Percentiles rank a stretch among this genome's conserved stretches.
Conservation (phyloP, 1,139 yeast genomes). For the Yamadazyma songkhlaensis region DNA sequence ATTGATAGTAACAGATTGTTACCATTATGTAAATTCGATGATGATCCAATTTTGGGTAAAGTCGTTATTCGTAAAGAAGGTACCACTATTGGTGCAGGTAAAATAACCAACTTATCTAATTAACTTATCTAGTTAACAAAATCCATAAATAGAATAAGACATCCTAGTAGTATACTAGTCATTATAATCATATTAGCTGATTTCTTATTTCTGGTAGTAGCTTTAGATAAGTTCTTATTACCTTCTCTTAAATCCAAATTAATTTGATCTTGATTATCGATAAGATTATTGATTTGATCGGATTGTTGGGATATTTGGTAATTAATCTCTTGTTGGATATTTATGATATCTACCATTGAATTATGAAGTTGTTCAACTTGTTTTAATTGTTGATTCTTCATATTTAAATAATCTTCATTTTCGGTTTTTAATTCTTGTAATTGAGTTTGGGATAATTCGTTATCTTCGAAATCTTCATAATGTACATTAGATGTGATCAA, state of each 20-base stretch:
- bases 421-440: slow-evolving; percentile 68
- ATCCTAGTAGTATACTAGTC: slow-evolving; percentile 59
- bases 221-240: slow-evolving; percentile 67
- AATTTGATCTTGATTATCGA: slow-evolving; percentile 71
- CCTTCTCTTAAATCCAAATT: slow-evolving; percentile 70
- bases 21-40: slow-evolving; percentile 60
- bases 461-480: background rate
- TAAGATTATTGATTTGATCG: slow-evolving; percentile 62
- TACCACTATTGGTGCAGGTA: slow-evolving; percentile 84
- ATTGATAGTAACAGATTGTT: slow-evolving; percentile 51
- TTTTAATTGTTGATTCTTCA: slow-evolving; percentile 65
- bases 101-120: slow-evolving; percentile 28
- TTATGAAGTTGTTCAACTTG: slow-evolving; percentile 70
- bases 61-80: slow-evolving; percentile 87
- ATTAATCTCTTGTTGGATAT: slow-evolving; percentile 73
- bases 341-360: slow-evolving; percentile 76
- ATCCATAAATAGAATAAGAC: slow-evolving; percentile 64
- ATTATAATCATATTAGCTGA: slow-evolving; percentile 67
- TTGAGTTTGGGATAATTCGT: slow-evolving; percentile 52
- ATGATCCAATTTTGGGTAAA: slow-evolving; percentile 70
- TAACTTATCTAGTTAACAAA: slow-evolving; percentile 30
- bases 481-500: background rate
- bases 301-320: slow-evolving; percentile 75
- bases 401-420: slow-evolving; percentile 61
- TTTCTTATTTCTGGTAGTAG: slow-evolving; percentile 66